Evolutionary conservation across 2,329 filamentous ascomycete genomes (phyloP).

Genomic region (Pezicula neosporulosa): DNA sequence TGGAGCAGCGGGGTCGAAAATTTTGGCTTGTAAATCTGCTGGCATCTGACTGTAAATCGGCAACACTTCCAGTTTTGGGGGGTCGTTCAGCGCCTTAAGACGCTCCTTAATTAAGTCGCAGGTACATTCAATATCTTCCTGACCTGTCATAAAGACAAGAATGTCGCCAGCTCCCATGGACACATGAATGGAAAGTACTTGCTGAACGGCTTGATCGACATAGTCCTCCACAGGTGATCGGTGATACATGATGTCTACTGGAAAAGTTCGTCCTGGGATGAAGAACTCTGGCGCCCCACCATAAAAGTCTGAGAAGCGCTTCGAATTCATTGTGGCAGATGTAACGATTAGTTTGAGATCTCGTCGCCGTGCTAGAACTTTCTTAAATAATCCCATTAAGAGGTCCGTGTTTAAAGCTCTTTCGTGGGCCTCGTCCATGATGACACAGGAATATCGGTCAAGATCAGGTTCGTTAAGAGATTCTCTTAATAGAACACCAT

Average conservation of each 20-base stretch:
- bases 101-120: conserved; percentile 90
- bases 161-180: conserved; percentile 93
- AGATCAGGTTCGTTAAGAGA: conserved; percentile 89
- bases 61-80: conserved; percentile 88
- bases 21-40: conserved; percentile 94
- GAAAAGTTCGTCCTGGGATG: conserved; percentile 94
- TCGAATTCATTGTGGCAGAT: conserved; percentile 97
- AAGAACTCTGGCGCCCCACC: conserved; percentile 94
- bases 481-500: conserved; percentile 90
- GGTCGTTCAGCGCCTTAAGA: conserved; percentile 85
- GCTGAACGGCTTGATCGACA: conserved; percentile 93
- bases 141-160: conserved; percentile 97
- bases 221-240: conserved; percentile 96
- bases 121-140: conserved; percentile 96
- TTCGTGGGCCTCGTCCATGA: conserved; percentile 99
- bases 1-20: conserved; percentile 86
- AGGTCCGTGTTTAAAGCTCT: conserved; percentile 95
- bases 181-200: conserved; percentile 92
- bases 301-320: conserved; percentile 93
- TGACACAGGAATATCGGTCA: conserved; percentile 95
- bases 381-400: conserved; percentile 95
- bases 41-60: conserved; percentile 99
- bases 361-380: conserved; percentile 82
- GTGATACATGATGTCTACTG: conserved; percentile 94
- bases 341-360: conserved; percentile 97